These are phyloP conservation scores for Paecilomyces sp. DNA, from an alignment of 2,329 filamentous ascomycete species.

Conservation along the genomic window DNA sequence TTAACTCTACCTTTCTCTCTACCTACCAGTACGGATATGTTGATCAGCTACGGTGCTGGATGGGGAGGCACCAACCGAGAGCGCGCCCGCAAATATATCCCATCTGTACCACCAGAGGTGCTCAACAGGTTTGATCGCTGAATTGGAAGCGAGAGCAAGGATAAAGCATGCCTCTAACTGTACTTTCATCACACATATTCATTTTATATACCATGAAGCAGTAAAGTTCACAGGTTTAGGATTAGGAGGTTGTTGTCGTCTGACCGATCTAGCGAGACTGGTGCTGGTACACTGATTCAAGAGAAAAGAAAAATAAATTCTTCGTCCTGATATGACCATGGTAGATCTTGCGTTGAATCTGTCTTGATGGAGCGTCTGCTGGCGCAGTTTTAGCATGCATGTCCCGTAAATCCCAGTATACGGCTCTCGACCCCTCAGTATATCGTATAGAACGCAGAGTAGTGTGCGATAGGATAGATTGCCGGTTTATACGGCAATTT, in stretches of 20 bases:
- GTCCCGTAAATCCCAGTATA: too few species aligned
- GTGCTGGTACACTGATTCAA: background rate
- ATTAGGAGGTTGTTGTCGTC: background rate
- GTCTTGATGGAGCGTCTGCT: too few species aligned
- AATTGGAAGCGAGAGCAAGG: background rate
- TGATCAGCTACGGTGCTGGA: conserved; percentile 88
- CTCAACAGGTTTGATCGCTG: conserved; percentile 71
- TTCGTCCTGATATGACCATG: background rate
- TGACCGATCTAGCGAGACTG: background rate
- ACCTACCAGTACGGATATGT: conserved; percentile 94
- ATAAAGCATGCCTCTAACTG: background rate
- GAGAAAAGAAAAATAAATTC: background rate
- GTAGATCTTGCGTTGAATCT: background rate
- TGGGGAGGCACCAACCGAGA: conserved; percentile 90
- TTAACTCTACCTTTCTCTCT: conserved; percentile 92
- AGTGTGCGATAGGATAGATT: too few species aligned
- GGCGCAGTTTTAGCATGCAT: too few species aligned
- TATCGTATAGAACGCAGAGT: too few species aligned
- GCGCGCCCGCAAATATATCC: conserved; percentile 89
- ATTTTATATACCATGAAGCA: background rate
- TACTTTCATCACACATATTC: background rate
- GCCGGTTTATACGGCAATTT: too few species aligned
- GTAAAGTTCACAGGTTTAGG: background rate
- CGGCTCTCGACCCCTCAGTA: too few species aligned
- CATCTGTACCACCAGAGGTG: conserved; percentile 89